Conservation (phyloP, 345 rosid species). For the Eucalyptus dawsonii region DNA sequence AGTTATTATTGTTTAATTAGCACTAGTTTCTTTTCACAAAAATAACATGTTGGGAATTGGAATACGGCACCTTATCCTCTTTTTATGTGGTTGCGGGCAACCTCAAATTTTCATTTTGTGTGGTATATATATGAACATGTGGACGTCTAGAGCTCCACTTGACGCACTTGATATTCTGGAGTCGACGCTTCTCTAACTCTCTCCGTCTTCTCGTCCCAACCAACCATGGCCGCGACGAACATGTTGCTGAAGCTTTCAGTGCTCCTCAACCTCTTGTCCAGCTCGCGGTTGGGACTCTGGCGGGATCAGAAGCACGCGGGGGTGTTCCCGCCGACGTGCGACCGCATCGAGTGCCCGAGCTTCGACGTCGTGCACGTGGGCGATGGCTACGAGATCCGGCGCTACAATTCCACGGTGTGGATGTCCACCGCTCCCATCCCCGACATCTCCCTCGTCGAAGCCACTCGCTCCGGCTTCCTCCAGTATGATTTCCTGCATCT, state of each 20-base stretch:
- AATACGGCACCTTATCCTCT: not conserved
- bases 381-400: slow-evolving; percentile 63
- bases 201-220: not conserved
- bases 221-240: not conserved
- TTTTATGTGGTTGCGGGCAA: not conserved
- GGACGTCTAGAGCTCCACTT: not conserved
- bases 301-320: not conserved
- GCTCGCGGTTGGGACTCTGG: slow-evolving; percentile 3
- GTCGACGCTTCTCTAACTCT: not conserved
- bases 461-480: slow-evolving; percentile 64
- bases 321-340: slow-evolving; percentile 54
- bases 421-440: slow-evolving; percentile 53
- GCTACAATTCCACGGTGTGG: slow-evolving; percentile 48
- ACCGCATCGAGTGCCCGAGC: slow-evolving; percentile 69
- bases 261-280: slow-evolving; percentile 35
- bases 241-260: not conserved
- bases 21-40: not conserved
- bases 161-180: not conserved
- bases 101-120: not conserved
- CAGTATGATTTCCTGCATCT: slow-evolving; percentile 9
- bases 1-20: not conserved
- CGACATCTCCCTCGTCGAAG: slow-evolving; percentile 65
- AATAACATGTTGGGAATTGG: not conserved
- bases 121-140: not conserved
- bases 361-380: slow-evolving; percentile 37